Conservation (phyloP, 1,139 yeast genomes). For the Hansenula anomala region DNA sequence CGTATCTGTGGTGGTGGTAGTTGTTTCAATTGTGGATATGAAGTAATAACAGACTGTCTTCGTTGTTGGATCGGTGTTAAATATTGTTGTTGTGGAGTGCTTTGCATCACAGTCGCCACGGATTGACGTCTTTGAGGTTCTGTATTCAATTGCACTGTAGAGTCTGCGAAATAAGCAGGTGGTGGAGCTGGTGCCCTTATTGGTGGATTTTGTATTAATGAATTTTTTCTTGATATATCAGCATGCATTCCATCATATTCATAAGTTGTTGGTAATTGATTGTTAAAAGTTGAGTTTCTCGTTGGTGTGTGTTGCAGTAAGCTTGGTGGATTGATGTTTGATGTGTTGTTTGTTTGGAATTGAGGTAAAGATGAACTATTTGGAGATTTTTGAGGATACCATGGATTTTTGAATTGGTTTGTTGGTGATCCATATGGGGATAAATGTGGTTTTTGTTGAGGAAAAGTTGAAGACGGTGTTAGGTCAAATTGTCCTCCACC, state of each 20-base stretch:
- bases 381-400: constrained; percentile 19
- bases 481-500: background rate
- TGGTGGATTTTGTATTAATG: constrained; percentile 23
- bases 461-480: background rate
- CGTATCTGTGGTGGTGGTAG: constrained; percentile 39
- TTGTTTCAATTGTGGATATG: constrained; percentile 25
- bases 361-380: background rate
- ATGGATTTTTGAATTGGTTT: constrained; percentile 22
- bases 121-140: constrained; percentile 34
- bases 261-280: constrained; percentile 22
- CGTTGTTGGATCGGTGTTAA: constrained; percentile 10
- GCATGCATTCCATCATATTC: constrained; percentile 13
- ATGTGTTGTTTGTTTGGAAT: background rate
- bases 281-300: constrained; percentile 12
- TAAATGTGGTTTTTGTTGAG: background rate
- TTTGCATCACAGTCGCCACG: constrained; percentile 16
- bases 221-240: constrained; percentile 15
- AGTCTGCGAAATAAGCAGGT: constrained; percentile 20
- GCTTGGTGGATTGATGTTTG: constrained; percentile 6
- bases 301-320: constrained; percentile 16
- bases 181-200: constrained; percentile 24
- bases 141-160: constrained; percentile 12
- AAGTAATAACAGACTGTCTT: constrained; percentile 12
- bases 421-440: constrained; percentile 24
- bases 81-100: constrained; percentile 9